phyloP scores from a whole-genome alignment of 495 filamentous ascomycete species.

The Hypomontagnella monticulosa region DNA sequence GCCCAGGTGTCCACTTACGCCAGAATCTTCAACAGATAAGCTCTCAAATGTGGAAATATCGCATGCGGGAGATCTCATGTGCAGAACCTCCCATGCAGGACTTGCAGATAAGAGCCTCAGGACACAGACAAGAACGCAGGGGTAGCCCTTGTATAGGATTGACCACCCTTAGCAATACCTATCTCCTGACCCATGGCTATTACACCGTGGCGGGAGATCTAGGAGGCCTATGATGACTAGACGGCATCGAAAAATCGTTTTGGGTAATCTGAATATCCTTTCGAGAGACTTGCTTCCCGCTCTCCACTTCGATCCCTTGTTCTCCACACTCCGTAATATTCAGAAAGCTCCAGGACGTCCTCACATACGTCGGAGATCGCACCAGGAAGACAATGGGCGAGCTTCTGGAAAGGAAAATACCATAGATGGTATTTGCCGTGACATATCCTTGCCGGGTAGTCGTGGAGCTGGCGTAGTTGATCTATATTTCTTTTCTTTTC shows the following conservation, averaged over 20 bases:
- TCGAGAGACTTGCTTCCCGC: slow-evolving; percentile 46
- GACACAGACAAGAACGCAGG: slow-evolving; percentile 8
- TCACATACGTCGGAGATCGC: slow-evolving; percentile 23
- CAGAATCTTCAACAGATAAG: too few relatives aligned
- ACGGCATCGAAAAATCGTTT: slow-evolving; percentile 35
- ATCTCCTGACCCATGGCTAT: not conserved
- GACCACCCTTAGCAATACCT: slow-evolving; percentile 14
- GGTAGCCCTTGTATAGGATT: slow-evolving; percentile 29
- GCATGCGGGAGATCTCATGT: slow-evolving; percentile 1
- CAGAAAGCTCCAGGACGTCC: slow-evolving; percentile 11
- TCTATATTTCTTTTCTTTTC: not conserved
- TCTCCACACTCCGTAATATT: slow-evolving; percentile 42
- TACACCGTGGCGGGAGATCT: slow-evolving; percentile 1
- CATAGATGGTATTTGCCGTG: slow-evolving; percentile 35
- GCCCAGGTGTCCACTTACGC: not conserved
- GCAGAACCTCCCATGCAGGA: slow-evolving; percentile 11
- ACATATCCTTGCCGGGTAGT: slow-evolving; percentile 13
- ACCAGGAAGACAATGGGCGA: slow-evolving; percentile 24
- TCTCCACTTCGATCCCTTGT: slow-evolving; percentile 44
- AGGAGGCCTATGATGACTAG: slow-evolving; percentile 11
- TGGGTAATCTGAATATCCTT: slow-evolving; percentile 31
- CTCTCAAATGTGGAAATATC: too few relatives aligned
- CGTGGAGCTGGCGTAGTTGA: not conserved
- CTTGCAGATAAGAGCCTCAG: slow-evolving; percentile 31
- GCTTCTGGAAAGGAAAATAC: slow-evolving; percentile 22